Base-by-base conservation (phyloP, 352 stramenopile species). In the Phytophthora fragariaefolia region DNA sequence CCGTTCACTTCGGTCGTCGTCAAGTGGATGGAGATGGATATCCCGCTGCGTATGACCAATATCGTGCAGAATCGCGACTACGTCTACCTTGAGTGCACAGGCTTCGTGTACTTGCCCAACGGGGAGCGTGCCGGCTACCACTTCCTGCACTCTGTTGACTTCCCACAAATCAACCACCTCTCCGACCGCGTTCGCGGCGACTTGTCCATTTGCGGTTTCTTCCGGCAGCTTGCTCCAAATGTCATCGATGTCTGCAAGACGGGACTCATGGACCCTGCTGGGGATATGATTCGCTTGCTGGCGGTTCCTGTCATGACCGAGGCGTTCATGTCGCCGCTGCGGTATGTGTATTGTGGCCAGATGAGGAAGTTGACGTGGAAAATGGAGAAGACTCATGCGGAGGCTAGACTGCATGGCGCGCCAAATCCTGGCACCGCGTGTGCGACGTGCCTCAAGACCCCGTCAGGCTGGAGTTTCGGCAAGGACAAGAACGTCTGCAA, bases 341-440 rank as follows among this genome's bases (percentile, higher is more conserved):
- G 52, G 17, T 72, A 75, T 26, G 67, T 75, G 17, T 67, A 79
- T 49, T 89, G 78, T 43, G 76, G 69, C 1, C 74, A 86, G 46
- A 86, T 86, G 78, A 74, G 84, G 30, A 89, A 89, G 63, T 58
- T 89, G 38, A 74, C 73, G 56, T 89, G 80, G 80, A 72, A 77
- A 17, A 69, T 86, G 74, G 56, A 76, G 62, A 74, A 74, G 53
- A 63, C 48, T 32, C 66, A 74, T 48, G 40, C 54, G 1, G 66
- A 74, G 32, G 60, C 60, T 9, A 54, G 66, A 24, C 60, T 50
- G 20, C 66, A 70, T 6, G 66, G 66, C 6, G 53, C 52, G 18
- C 62, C 67, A 6, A 58, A 69, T 32, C 62, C 51, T 0, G 52
- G 63, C 12, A 60, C 51, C 17, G 46, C 32, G 6, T 75, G 67